Evolutionary conservation across 352 stramenopile species (phyloP).

Genomic region (Phytopythium montanum): DNA sequence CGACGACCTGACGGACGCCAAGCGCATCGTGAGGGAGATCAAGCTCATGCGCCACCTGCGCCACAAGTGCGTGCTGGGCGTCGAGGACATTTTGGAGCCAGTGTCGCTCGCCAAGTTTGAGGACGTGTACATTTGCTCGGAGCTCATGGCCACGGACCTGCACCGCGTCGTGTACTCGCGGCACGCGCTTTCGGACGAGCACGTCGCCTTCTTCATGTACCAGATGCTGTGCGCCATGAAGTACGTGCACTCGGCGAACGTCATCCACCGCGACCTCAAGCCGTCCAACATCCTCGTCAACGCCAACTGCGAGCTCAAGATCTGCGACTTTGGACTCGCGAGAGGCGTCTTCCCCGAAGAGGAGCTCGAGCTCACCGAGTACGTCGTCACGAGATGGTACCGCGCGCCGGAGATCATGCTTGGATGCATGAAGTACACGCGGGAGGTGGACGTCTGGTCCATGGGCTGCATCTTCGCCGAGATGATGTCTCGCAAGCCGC

Average conservation of each 20-base stretch:
- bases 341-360: constrained; percentile 81
- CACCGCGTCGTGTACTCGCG: constrained; percentile 89
- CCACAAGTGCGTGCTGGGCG: constrained; percentile 86
- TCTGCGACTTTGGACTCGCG: constrained; percentile 88
- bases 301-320: constrained; percentile 87
- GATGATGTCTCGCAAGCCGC: constrained; percentile 95
- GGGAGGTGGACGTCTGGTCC: constrained; percentile 92
- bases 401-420: constrained; percentile 93
- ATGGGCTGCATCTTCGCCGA: constrained; percentile 99
- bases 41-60: constrained; percentile 90
- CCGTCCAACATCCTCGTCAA: constrained; percentile 97
- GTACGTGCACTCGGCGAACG: constrained; percentile 91
- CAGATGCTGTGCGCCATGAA: constrained; percentile 91
- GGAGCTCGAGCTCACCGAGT: constrained; percentile 62
- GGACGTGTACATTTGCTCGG: constrained; percentile 89
- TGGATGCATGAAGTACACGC: constrained; percentile 85
- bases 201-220: constrained; percentile 90
- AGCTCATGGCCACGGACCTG: constrained; percentile 90
- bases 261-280: constrained; percentile 97
- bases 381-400: constrained; percentile 82
- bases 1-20: constrained; percentile 98
- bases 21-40: constrained; percentile 98
- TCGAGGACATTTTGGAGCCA: constrained; percentile 77
- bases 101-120: constrained; percentile 70
- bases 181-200: constrained; percentile 79